A percentile compares a stretch with the other conserved stretches of the same genome.
phyloP scores from a whole-genome alignment of 768 basidiomycete species.

The Leccinum incarnatum region DNA sequence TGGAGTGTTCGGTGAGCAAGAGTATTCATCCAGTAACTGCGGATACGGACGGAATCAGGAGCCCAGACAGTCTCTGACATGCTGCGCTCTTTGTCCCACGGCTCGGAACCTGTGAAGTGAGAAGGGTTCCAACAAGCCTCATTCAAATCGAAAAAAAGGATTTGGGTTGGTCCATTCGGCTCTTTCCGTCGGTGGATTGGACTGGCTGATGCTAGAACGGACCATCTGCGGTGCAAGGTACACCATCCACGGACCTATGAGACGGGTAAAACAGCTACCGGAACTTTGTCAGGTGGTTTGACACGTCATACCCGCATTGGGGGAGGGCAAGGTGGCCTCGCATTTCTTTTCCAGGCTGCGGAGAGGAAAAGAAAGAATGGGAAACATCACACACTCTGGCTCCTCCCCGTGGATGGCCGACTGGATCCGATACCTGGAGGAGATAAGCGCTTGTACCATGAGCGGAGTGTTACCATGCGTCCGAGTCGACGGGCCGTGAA shows the following conservation, averaged over 20 bases:
- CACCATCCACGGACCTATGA: not conserved
- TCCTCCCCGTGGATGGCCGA: not conserved
- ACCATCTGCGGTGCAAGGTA: slow-evolving; percentile 4
- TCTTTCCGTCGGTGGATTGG: not conserved
- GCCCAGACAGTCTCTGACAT: not conserved
- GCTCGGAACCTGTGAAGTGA: slow-evolving; percentile 5
- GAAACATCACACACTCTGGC: not conserved
- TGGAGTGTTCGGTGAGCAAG: not conserved
- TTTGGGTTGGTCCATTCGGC: not conserved
- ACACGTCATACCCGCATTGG: not conserved
- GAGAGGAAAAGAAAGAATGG: not conserved
- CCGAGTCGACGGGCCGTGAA: slow-evolving; percentile 1
- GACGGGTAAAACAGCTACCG: not conserved
- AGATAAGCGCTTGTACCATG: not conserved
- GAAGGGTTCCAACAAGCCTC: not conserved
- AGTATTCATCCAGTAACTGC: not conserved
- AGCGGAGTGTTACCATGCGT: not conserved
- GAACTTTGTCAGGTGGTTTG: not conserved
- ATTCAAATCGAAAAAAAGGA: not conserved
- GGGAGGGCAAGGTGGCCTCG: not conserved
- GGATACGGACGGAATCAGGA: not conserved
- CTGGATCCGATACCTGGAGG: slow-evolving; percentile 12
- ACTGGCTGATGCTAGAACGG: slow-evolving; percentile 5
- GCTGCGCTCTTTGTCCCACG: slow-evolving; percentile 1
- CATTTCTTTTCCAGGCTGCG: slow-evolving; percentile 1